Conservation (phyloP, 768 basidiomycete genomes). For the Dacryopinax spathularia region DNA sequence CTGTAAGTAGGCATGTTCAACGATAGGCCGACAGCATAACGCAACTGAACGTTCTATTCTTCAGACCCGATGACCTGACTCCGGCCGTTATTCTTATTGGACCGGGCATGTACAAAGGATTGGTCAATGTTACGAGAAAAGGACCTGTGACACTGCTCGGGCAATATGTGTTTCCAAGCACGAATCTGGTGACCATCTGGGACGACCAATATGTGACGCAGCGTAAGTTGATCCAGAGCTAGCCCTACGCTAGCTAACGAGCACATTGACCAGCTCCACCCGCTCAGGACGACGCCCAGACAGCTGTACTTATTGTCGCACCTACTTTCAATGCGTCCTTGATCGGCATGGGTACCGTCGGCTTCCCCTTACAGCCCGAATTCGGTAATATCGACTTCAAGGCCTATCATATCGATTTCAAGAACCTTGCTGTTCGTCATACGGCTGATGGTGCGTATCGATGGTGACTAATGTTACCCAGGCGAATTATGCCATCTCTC, state of each 20-base stretch:
- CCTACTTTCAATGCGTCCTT: slow-evolving; percentile 43
- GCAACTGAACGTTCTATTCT: too few relatives aligned
- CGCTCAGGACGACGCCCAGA: slow-evolving; percentile 37
- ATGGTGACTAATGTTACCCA: slow-evolving; percentile 40
- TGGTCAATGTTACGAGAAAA: slow-evolving; percentile 39
- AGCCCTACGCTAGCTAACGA: background rate
- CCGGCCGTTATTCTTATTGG: slow-evolving; percentile 40
- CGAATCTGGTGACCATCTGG: slow-evolving; percentile 41
- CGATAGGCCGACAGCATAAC: background rate
- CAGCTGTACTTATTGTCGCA: slow-evolving; percentile 43
- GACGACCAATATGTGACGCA: slow-evolving; percentile 31
- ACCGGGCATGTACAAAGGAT: slow-evolving; percentile 45
- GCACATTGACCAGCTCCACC: background rate
- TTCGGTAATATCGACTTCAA: slow-evolving; percentile 48
- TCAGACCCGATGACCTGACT: slow-evolving; percentile 30
- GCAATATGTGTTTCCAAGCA: slow-evolving; percentile 16
- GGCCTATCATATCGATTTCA: slow-evolving; percentile 52
- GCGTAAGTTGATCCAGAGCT: slow-evolving; percentile 16
- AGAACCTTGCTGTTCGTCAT: slow-evolving; percentile 45
- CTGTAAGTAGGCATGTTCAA: slow-evolving; percentile 28
- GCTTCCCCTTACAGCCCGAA: slow-evolving; percentile 36
- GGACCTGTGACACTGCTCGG: slow-evolving; percentile 43
- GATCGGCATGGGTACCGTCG: slow-evolving; percentile 46
- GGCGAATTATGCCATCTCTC: slow-evolving; percentile 46
- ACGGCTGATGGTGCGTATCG: background rate